A percentile compares a stretch with the other conserved stretches of the same genome.
phyloP scores from a whole-genome alignment of 1,284 basidiomycete species.

The Hemileia vastatrix region DNA sequence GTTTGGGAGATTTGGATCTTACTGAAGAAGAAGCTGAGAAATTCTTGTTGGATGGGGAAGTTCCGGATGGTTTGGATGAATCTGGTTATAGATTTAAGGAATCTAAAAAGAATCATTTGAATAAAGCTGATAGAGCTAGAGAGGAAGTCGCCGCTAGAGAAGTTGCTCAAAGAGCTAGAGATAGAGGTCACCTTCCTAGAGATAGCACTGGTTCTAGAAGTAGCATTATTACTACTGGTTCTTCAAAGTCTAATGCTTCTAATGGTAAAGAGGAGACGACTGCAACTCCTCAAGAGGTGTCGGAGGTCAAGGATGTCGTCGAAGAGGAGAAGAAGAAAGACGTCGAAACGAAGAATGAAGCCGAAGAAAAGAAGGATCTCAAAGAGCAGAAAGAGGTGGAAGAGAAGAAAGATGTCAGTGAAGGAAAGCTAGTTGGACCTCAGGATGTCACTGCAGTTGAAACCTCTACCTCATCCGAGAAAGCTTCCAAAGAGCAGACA shows the following conservation, averaged over 20 bases:
- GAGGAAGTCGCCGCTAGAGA: constrained; percentile 31
- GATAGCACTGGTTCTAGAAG: constrained; percentile 1
- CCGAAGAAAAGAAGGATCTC: background rate
- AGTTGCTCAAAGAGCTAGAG: constrained; percentile 27
- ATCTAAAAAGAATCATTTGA: constrained; percentile 6
- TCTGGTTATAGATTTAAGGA: constrained; percentile 29
- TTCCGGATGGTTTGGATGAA: constrained; percentile 29
- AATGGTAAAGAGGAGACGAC: background rate
- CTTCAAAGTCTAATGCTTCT: background rate
- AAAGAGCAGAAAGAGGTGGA: constrained; percentile 4
- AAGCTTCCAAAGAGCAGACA: background rate
- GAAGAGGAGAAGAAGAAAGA: background rate
- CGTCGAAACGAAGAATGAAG: background rate
- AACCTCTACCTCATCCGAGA: constrained; percentile 7
- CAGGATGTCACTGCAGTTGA: constrained; percentile 13
- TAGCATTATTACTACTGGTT: background rate
- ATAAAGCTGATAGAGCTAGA: constrained; percentile 31
- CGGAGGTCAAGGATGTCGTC: constrained; percentile 5
- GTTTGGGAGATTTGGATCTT: constrained; percentile 35
- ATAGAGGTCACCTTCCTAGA: constrained; percentile 25
- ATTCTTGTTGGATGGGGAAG: constrained; percentile 32
- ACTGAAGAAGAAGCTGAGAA: constrained; percentile 36
- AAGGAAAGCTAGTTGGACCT: constrained; percentile 1
- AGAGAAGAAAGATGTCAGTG: background rate
- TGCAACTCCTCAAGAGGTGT: constrained; percentile 3